These are phyloP conservation scores for Russula ochroleuca DNA, from an alignment of 768 basidiomycete genomes.

Conservation along the genomic window DNA sequence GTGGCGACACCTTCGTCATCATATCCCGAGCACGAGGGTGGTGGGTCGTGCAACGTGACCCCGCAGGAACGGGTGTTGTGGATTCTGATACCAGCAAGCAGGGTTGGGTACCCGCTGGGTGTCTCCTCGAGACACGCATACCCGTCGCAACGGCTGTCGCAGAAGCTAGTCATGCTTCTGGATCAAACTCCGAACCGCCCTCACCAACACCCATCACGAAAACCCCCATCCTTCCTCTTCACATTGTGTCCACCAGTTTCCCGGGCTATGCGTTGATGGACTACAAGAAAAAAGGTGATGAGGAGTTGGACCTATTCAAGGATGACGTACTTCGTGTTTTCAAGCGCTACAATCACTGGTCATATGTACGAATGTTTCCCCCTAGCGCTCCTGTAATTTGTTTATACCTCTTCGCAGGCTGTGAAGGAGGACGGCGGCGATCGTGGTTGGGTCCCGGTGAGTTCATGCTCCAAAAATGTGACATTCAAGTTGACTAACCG, in stretches of 20 bases:
- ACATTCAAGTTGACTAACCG: conserved; percentile 17
- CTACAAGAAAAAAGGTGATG: conserved; percentile 88
- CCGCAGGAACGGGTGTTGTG: conserved; percentile 73
- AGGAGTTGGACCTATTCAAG: conserved; percentile 85
- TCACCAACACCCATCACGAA: conserved; percentile 37
- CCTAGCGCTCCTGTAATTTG: conserved; percentile 16
- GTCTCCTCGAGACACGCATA: conserved; percentile 86
- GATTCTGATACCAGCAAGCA: conserved; percentile 75
- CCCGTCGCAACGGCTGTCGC: conserved; percentile 86
- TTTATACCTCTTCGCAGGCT: conserved; percentile 47
- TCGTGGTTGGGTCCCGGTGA: conserved; percentile 92
- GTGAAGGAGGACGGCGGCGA: conserved; percentile 92
- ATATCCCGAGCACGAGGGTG: conserved; percentile 93
- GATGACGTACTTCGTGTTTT: conserved; percentile 89
- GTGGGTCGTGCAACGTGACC: conserved; percentile 98
- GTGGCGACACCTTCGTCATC: conserved; percentile 92
- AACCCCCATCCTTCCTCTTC: conserved; percentile 82
- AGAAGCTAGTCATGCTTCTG: conserved; percentile 68
- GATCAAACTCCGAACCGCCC: conserved; percentile 35
- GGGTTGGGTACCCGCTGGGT: conserved; percentile 98
- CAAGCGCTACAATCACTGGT: conserved; percentile 98
- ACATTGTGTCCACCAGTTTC: conserved; percentile 96
- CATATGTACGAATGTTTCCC: conserved; percentile 55
- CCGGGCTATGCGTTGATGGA: conserved; percentile 96
- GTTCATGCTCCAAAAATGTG: conserved; percentile 32